Evolutionary conservation across 139 green algal species (phyloP), one percentile per base, ranked within the genome.

Genomic region (Deuterostichococcus epilithicus): DNA sequence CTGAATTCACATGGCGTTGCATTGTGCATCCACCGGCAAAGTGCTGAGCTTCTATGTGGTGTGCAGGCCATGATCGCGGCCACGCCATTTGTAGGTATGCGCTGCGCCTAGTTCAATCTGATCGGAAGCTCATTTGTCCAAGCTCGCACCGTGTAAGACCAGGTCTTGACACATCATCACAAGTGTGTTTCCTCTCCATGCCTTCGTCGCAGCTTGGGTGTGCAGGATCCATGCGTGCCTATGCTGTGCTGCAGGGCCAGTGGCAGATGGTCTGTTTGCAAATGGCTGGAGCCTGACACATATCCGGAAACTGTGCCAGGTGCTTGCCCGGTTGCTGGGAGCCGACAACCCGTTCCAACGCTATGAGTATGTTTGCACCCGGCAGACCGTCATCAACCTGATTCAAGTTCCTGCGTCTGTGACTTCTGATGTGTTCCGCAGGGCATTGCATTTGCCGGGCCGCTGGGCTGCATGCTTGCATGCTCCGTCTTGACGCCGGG

Each of bases 221-320:
- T n/a, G n/a, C n/a, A n/a, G n/a, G n/a, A n/a, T n/a, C n/a, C n/a
- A 13, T 8, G 42, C 42, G 8, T 8, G 13, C 13, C 42, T 52
- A 8, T 23, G 42, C 8, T 13, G 8, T 52, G 42, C 42, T 52
- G 42, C 42, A 52, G 42, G 87, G 23, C 81, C 85, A 8, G 74
- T 90, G 1, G 87, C 88, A 25, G 91, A 95, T 67, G 77, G 71
- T 0, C 70, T 94, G n/a, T 83, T 92, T 10, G 45, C 42, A 20
- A 76, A 77, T 33, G 90, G 88, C 34, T 91, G 83, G 85, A 70
- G 69, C 20, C 44, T 93, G 20, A 92, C 86, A 22, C 59, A 70
- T 52, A 89, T 95, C 20, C 85, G 92, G n/a, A 96, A 96, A 66
- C 70, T 92, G 26, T 85, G 63, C 23, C 91, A 95, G 82, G 78